Percentiles rank a stretch among this genome's conserved stretches.
phyloP scores from a whole-genome alignment of 768 basidiomycete genomes.

The Tylopilus subfusipes region DNA sequence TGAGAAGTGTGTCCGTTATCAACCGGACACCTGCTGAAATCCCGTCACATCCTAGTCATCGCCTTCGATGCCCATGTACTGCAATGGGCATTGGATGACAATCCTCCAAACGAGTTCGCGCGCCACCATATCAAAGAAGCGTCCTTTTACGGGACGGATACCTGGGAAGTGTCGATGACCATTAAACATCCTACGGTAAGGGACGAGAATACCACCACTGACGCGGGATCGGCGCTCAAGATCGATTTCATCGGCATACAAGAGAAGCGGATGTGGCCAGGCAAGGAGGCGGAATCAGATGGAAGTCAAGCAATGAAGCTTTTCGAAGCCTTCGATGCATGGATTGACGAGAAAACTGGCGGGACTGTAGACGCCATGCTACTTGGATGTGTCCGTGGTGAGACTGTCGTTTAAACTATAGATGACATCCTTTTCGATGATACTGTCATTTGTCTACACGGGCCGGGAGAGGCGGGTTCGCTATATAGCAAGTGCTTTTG shows the following conservation, averaged over 20 bases:
- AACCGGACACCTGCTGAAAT: neutral
- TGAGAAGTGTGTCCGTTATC: conserved; percentile 27
- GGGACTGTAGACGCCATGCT: conserved; percentile 67
- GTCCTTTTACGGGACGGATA: conserved; percentile 75
- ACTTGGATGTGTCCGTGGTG: conserved; percentile 69
- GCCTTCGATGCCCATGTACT: conserved; percentile 91
- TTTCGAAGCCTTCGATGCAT: conserved; percentile 70
- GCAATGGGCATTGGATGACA: conserved; percentile 75
- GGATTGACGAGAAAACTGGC: conserved; percentile 62
- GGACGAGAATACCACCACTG: neutral
- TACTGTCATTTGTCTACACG: neutral
- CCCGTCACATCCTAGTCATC: conserved; percentile 47
- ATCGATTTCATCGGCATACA: conserved; percentile 82
- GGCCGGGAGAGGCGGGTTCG: neutral
- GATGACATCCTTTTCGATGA: neutral
- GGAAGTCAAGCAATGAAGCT: conserved; percentile 62
- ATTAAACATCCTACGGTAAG: conserved; percentile 45
- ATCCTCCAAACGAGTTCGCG: conserved; percentile 69
- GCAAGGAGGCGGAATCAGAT: conserved; percentile 47
- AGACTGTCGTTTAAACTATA: conserved; percentile 37
- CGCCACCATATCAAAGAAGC: conserved; percentile 92
- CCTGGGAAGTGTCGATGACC: conserved; percentile 71
- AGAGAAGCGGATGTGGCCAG: conserved; percentile 85
- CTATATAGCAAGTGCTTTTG: neutral
- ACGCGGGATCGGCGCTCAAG: conserved; percentile 31